Base-by-base conservation (phyloP, 1,284 basidiomycete genomes). In the Lentinus polychrous region DNA sequence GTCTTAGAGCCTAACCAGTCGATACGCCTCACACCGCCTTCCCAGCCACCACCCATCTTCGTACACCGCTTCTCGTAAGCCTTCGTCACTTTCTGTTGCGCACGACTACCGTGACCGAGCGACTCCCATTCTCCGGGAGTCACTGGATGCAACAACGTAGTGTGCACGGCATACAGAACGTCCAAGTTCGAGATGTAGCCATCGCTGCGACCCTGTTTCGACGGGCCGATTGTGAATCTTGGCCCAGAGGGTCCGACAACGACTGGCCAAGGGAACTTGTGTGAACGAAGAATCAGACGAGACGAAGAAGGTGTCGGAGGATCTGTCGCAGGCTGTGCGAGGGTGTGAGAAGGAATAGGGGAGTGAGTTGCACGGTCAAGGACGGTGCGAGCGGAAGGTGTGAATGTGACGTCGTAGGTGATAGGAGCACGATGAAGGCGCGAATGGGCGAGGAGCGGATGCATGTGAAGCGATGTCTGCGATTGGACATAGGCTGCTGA, bases 1-100 rank as follows among this genome's bases (percentile, higher is more conserved):
- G 78, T 82, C 58, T 81, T 83, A 32, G 74, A 72, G 24, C 77
- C 78, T 35, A 86, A 67, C 73, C 78, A 85, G 63, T 86, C 83
- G 15, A 84, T 62, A 39, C 83, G 66, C 43, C 79, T 71, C 24
- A 86, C 79, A 31, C 83, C 83, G 24, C 72, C 71, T 43, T 83
- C 79, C 82, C 81, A 83, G 14, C 79, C 81, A 11, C 78, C 79
- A 34, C 80, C 81, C 66, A 76, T 72, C 54, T 69, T 71, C 45
- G 69, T 66, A 53, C 83, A 86, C 35, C 83, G 68, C 52, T 70
- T 70, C 60, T 83, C 77, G 58, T 84, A 86, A 42, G 81, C 81
- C 33, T 70, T 70, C 12, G 79, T 73, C 22, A 81, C 72, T 57
- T 74, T 74, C 48, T 72, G 68, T 60, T 80, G 78, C 22, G 70